Evolutionary conservation across 2,329 filamentous ascomycete genomes (phyloP), one percentile per base, ranked within the genome.

Genomic region (Penicillium sclerotigenum): DNA sequence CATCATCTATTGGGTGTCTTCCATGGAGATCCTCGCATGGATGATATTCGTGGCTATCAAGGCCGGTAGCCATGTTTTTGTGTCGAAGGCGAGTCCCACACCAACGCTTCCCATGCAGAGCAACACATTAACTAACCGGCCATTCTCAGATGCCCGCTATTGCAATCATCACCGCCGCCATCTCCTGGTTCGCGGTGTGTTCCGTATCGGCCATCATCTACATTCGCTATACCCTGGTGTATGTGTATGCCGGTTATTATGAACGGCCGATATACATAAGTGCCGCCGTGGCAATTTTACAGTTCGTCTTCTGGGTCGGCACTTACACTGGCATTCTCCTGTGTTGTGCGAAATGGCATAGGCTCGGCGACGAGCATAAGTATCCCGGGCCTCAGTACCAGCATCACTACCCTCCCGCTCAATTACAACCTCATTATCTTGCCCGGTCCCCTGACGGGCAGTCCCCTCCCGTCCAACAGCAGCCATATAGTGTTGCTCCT

Each of bases 21-120:
- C 66, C 3, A 6, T 66, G 54, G 66, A 69, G 40, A 57, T 67
- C 11, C 36, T 68, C 7, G 45, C 49, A 6, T 67, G 63, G 60
- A n/a, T 51, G 1, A 49, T 64, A 13, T 65, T 63, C 45, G 43
- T 60, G n/a, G 37, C 49, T 7, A 38, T 54, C 18, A 67, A 65
- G 47, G 57, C 56, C 9, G 53, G 56, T 1, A 54, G 40, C 5
- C 46, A 55, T 31, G 54, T 56, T 7, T 63, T 59, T 18, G 16
- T 47, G n/a, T 61, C 63, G 0, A 61, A 52, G 49, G 65, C 67
- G 55, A 57, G 56, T 34, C 13, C 14, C 5, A 10, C 1, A 13
- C 9, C 29, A 11, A 34, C n/a, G n/a, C 11, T 14, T 51, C 8
- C 14, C 6, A 18, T 37, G 14, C 11, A 18, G 5, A 9, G 10